Evolutionary conservation across 768 basidiomycete species (phyloP), one percentile per base, ranked within the genome.

Genomic region (Trametes punicea): DNA sequence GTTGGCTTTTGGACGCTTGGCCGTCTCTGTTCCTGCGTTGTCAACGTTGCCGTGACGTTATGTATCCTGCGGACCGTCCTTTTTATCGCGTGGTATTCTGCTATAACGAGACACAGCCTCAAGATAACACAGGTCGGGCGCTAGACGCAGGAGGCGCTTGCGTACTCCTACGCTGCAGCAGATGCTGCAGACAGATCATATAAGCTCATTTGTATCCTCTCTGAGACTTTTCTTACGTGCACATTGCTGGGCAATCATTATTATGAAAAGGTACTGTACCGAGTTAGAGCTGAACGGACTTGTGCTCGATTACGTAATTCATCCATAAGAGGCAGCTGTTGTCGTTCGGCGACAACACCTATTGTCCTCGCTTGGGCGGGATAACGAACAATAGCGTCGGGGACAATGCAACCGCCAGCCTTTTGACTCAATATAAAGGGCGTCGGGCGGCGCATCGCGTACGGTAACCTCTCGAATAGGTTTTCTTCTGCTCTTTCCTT

Each of bases 401-500:
- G 56, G 48, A 57, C 56, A 57, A 57, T 57, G 56, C 36, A 44
- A 42, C 56, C 30, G 20, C 45, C 8, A 7, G 18, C 34, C 21
- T 23, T 56, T 56, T 25, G 36, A 44, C 48, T 27, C 27, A 7
- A 23, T 51, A 51, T 57, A 57, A 57, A 57, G 56, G 23, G 46
- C 40, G 49, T 25, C 25, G 3, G 25, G 42, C 34, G 29, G 31
- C 29, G 21, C 23, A 5, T 25, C 23, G 9, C 18, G 51, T 23
- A 23, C 36, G 13, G 15, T 44, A 49, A 57, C 60, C 60, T 56
- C 55, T 20, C 23, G 46, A 41, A 45, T 48, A 57, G 61, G 61
- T 61, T 52, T 55, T 55, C 47, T 42, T 58, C 49, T 61, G n/a
- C 49, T 45, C 30, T 52, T 42, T 36, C 59, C 52, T 46, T 42